Percentiles rank a stretch among this genome's conserved stretches.
phyloP scores from a whole-genome alignment of 2,329 filamentous ascomycete genomes.

The Alternaria sp. region DNA sequence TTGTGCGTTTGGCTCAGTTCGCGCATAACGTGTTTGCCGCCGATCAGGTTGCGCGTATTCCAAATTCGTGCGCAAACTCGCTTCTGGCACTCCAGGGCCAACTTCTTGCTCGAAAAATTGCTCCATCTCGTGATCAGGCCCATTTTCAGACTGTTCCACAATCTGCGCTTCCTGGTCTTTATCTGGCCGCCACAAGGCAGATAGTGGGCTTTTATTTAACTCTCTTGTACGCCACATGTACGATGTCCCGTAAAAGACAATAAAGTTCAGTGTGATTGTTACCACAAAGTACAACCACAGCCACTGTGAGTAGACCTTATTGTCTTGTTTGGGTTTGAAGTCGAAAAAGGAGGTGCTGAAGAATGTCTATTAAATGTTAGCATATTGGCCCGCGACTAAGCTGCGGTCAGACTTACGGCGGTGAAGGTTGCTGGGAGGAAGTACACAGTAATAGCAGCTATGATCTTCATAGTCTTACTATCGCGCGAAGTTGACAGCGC shows the following conservation, averaged over 20 bases:
- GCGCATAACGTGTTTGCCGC: not conserved
- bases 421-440: conserved; percentile 35
- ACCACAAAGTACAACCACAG: conserved; percentile 28
- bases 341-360: conserved; percentile 31
- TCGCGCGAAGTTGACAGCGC: conserved; percentile 22
- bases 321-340: conserved; percentile 12
- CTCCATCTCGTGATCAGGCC: too few species aligned
- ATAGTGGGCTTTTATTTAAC: too few species aligned
- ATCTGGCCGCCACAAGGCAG: too few species aligned
- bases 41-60: too few species aligned
- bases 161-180: too few species aligned
- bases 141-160: too few species aligned
- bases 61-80: too few species aligned
- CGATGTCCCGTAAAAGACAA: conserved; percentile 14
- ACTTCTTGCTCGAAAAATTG: too few species aligned
- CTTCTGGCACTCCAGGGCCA: too few species aligned
- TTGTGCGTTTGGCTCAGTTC: not conserved
- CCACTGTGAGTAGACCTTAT: conserved; percentile 22
- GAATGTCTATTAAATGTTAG: conserved; percentile 13
- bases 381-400: too few species aligned
- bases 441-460: conserved; percentile 31
- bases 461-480: conserved; percentile 27
- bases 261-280: conserved; percentile 14
- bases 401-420: too few species aligned
- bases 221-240: conserved; percentile 22